phyloP scores from a whole-genome alignment of 2,329 filamentous ascomycete species.

The Mycosphaerella arachidis region DNA sequence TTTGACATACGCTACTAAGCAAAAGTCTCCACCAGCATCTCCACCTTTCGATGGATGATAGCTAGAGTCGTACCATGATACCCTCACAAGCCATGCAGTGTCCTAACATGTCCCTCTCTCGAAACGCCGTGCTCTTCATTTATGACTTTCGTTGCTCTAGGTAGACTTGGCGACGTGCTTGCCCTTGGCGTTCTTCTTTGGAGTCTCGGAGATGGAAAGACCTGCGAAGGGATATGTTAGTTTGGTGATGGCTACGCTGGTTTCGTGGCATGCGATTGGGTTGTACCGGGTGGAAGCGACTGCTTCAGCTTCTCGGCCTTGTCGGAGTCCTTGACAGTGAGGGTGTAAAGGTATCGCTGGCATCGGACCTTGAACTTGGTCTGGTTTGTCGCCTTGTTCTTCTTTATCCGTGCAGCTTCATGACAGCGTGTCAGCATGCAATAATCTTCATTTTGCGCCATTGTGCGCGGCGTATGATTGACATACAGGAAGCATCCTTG shows the following conservation, averaged over 20 bases:
- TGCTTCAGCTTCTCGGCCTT: constrained; percentile 99
- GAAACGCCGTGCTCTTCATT: constrained; percentile 4
- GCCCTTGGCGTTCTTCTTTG: constrained; percentile 60
- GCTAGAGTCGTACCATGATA: constrained; percentile 10
- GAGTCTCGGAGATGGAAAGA: constrained; percentile 56
- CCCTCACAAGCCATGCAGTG: constrained; percentile 4
- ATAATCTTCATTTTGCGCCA: not conserved
- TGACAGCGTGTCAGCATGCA: not conserved
- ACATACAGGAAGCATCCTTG: constrained; percentile 99
- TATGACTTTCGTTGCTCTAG: constrained; percentile 7
- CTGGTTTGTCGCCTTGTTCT: constrained; percentile 81
- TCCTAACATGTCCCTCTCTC: not conserved
- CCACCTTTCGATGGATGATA: not conserved
- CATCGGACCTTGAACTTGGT: constrained; percentile 99
- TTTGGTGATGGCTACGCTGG: not conserved
- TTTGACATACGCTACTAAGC: not conserved
- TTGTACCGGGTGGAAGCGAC: constrained; percentile 86
- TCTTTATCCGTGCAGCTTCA: constrained; percentile 60
- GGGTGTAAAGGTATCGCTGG: constrained; percentile 86
- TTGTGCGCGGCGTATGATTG: not conserved
- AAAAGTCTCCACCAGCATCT: not conserved
- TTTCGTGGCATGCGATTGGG: constrained; percentile 8
- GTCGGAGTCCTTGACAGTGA: constrained; percentile 96
- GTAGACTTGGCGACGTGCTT: constrained; percentile 40
- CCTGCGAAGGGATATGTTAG: constrained; percentile 36